These are phyloP conservation scores for Paramecium octaurelia DNA, from an alignment of 73 alveolate genomes.

Conservation along the genomic window DNA sequence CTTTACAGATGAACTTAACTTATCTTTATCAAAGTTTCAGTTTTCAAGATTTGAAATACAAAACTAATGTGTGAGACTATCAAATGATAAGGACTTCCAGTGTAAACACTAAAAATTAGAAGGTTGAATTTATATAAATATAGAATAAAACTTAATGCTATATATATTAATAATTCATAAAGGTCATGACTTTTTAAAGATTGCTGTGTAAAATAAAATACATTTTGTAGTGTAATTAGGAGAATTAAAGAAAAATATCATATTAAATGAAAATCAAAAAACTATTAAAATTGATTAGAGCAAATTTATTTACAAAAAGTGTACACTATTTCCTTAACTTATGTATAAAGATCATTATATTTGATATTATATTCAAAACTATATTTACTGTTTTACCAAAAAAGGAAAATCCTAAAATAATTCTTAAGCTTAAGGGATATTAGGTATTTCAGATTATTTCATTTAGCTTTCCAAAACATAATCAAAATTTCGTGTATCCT, in stretches of 20 bases:
- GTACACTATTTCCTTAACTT: background rate
- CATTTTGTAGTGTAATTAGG: no score
- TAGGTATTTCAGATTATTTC: background rate
- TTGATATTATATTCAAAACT: background rate
- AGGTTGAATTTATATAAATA: no score
- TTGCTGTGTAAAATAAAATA: no score
- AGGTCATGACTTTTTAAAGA: no score
- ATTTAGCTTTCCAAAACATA: constrained; percentile 1
- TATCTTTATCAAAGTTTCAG: background rate
- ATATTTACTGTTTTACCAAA: background rate
- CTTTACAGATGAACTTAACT: background rate
- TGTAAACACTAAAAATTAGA: background rate
- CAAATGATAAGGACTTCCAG: background rate
- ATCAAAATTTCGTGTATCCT: constrained; percentile 21
- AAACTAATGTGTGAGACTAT: background rate
- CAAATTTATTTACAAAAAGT: background rate
- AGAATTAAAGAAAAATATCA: no score
- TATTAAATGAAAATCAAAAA: no score
- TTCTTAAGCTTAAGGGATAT: background rate
- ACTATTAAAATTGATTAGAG: no score
- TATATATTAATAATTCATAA: no score
- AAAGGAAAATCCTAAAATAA: constrained; percentile 24
- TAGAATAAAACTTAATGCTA: background rate
- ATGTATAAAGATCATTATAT: background rate
- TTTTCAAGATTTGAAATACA: background rate